Evolutionary conservation across 106 monocot species (phyloP).

Genomic region (Dactylorhiza incarnata): DNA sequence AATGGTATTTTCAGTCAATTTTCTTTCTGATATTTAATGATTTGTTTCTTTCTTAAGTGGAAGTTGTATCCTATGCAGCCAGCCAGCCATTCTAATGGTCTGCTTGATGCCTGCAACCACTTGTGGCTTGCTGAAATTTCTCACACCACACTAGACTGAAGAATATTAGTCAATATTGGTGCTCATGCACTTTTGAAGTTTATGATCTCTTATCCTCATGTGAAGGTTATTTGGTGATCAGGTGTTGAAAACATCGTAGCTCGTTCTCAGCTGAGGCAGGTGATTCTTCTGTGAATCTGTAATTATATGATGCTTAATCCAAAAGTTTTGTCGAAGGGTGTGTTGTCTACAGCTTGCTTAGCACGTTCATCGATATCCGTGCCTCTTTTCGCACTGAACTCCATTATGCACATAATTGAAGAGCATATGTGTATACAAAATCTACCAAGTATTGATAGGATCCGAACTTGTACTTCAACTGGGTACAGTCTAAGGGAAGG

Average conservation of each 20-base stretch:
- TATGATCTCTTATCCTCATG: background rate
- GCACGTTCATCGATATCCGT: background rate
- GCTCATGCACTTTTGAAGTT: background rate
- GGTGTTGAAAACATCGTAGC: background rate
- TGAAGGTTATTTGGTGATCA: background rate
- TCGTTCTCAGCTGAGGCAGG: background rate
- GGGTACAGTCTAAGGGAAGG: slow-evolving; percentile 38
- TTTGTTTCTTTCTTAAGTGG: too few relatives aligned
- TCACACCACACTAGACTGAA: background rate
- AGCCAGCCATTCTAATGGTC: too few relatives aligned
- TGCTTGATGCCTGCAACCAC: background rate
- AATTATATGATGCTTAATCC: slow-evolving; percentile 4
- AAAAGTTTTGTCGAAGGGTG: background rate
- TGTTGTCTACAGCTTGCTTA: background rate
- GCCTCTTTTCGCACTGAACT: background rate
- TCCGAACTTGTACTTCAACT: slow-evolving; percentile 31
- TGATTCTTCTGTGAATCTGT: background rate
- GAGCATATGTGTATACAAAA: slow-evolving; percentile 18
- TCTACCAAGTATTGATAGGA: slow-evolving; percentile 29
- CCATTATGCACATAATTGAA: background rate
- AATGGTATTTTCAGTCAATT: too few relatives aligned
- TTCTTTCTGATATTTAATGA: too few relatives aligned
- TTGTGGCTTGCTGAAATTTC: background rate
- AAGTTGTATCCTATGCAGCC: too few relatives aligned
- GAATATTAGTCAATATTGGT: background rate